Conservation (phyloP, 108 stramenopile genomes). For the Cyclotella atomus region DNA sequence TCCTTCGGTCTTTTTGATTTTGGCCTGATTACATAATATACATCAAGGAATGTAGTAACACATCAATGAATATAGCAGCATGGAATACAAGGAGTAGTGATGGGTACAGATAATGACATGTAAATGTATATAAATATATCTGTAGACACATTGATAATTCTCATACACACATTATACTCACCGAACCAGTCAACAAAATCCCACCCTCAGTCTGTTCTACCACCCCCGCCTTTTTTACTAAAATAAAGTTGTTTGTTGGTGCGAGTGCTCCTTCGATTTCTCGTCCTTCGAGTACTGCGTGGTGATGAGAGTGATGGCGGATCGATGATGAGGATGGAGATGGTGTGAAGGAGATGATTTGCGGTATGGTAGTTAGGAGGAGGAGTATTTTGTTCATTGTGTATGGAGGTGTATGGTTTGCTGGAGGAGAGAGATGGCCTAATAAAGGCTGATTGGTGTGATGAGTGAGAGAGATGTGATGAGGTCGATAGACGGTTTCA, state of each 20-base stretch:
- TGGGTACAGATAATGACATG: no score
- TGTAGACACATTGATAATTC: neutral
- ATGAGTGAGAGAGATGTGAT: no score
- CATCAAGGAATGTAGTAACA: no score
- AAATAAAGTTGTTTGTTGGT: conserved; percentile 84
- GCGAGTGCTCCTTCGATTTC: conserved; percentile 62
- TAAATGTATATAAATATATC: no score
- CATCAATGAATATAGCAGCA: conserved; percentile 24
- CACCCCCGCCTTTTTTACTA: conserved; percentile 72
- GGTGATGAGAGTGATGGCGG: neutral
- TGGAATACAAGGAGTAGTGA: no score
- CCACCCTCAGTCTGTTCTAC: conserved; percentile 79
- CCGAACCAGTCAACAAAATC: conserved; percentile 75
- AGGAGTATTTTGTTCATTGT: no score
- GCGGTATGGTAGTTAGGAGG: neutral
- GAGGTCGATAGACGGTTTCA: no score
- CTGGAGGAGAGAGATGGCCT: no score
- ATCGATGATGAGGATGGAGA: neutral
- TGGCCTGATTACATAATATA: no score
- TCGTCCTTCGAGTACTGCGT: conserved; percentile 63
- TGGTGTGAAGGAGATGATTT: neutral
- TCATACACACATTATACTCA: conserved; percentile 5
- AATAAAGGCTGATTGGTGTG: no score
- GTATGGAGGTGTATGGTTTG: no score
- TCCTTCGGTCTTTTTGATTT: conserved; percentile 85